Evolutionary conservation across 2,329 filamentous ascomycete species (phyloP).

Genomic region (Corinectria fuckeliana): DNA sequence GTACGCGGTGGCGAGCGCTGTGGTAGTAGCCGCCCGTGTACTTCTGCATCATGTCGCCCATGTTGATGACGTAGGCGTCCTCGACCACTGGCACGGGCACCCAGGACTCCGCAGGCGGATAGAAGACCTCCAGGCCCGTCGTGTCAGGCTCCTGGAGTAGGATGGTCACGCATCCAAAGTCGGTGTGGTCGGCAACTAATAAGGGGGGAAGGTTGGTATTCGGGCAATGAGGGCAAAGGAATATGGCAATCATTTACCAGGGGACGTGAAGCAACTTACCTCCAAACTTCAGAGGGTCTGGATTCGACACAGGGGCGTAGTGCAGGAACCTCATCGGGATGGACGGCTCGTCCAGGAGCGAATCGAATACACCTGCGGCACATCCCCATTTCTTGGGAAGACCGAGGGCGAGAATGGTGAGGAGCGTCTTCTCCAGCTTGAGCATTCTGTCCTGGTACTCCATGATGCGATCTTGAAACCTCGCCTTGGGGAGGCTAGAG

Average conservation of each 20-base stretch:
- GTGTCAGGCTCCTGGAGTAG: conserved; percentile 38
- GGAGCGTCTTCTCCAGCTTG: background rate
- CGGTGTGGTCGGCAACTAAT: conserved; percentile 40
- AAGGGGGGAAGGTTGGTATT: background rate
- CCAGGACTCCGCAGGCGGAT: conserved; percentile 37
- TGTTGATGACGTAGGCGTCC: conserved; percentile 45
- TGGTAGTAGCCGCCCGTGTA: conserved; percentile 41
- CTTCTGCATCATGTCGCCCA: conserved; percentile 46
- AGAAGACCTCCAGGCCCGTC: conserved; percentile 39
- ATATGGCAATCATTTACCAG: background rate
- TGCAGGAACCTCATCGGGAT: background rate
- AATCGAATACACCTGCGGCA: background rate
- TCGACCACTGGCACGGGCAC: conserved; percentile 40
- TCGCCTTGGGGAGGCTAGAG: background rate
- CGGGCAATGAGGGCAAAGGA: background rate
- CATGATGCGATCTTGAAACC: background rate
- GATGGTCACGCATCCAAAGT: conserved; percentile 39
- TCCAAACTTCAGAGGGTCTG: background rate
- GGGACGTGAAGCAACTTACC: background rate
- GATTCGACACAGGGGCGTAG: background rate
- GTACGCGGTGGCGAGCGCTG: conserved; percentile 42
- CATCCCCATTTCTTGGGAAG: background rate
- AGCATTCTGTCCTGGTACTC: background rate
- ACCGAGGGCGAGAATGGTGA: background rate
- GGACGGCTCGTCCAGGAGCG: background rate